Evolutionary conservation across 176 grass and related monocot species (phyloP), one percentile per base, ranked within the genome.

Genomic region (Leersia perrieri): DNA sequence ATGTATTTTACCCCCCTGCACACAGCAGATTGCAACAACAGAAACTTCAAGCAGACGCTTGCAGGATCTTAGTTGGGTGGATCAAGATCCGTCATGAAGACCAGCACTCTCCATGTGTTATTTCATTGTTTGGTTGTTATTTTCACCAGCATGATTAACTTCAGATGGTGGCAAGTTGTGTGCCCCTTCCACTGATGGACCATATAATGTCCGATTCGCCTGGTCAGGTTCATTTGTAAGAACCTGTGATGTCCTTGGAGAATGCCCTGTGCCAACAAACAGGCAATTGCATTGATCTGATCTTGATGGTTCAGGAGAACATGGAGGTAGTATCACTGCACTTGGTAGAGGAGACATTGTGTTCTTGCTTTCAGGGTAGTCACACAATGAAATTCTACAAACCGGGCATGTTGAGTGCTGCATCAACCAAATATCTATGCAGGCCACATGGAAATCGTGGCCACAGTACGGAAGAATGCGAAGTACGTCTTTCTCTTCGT

Each of bases 381-480:
- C 83, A 44, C 77, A 80, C 69, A 97, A 85, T 22, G 92, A 94
- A 84, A 97, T 83, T 87, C 94, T 88, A 90, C 94, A 97, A 32
- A 97, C 84, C 5, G 94, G 94, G 70, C 94, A 97, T 53, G 94
- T 97, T 10, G 88, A 78, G 55, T 97, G 89, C 76, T 92, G 94
- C 68, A 92, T 90, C 33, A 97, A 49, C 94, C 94, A 97, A 55
- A 88, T 78, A 71, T 92, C 90, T 47, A 94, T 94, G 86, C 94
- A 94, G 32, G 79, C 45, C 63, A 79, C 70, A 78, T 97, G 94
- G 73, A 97, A 97, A 42, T 84, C 64, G 33, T 97, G 94, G 22
- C 89, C 77, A 9, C 94, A 97, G 80, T 85, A 85, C 35, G 92
- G 90, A 79, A 97, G 86, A 31, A 73, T 29, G 18, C 93, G 84